phyloP scores from a whole-genome alignment of 257 asterid species.

The Cordia subcordata region DNA sequence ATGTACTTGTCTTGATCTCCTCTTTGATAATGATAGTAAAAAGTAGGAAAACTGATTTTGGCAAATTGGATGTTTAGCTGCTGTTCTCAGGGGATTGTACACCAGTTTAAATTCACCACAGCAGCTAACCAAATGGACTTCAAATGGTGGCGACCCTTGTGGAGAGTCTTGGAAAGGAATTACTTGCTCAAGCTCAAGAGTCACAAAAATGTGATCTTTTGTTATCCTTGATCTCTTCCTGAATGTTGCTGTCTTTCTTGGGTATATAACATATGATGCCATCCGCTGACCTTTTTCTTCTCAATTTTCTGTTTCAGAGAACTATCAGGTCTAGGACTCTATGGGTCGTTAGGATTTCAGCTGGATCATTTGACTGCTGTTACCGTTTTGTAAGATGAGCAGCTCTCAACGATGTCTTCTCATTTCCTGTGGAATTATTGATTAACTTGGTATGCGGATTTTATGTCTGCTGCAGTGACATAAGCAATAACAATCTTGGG shows the following conservation, averaged over 20 bases:
- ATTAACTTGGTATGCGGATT: constrained; percentile 3
- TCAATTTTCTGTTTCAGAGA: constrained; percentile 36
- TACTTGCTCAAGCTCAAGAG: constrained; percentile 76
- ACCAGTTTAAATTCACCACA: constrained; percentile 62
- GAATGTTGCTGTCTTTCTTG: not conserved
- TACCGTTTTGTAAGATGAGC: constrained; percentile 59
- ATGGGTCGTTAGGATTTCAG: constrained; percentile 69
- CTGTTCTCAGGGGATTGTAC: constrained; percentile 52
- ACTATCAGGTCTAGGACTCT: constrained; percentile 52
- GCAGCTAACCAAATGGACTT: constrained; percentile 66
- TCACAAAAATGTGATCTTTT: constrained; percentile 72
- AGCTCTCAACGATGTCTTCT: not conserved
- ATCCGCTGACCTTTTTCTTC: not conserved
- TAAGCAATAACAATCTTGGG: constrained; percentile 73
- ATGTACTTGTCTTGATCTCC: no score
- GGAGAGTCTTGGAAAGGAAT: constrained; percentile 75
- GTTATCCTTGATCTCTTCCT: not conserved
- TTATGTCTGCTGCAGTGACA: constrained; percentile 55
- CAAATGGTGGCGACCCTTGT: constrained; percentile 84
- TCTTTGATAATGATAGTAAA: not conserved
- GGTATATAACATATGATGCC: not conserved
- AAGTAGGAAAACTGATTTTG: not conserved
- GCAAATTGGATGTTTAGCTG: constrained; percentile 36
- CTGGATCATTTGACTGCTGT: constrained; percentile 56
- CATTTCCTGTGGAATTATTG: constrained; percentile 11